A percentile compares a stretch with the other conserved stretches of the same genome.
phyloP scores from a whole-genome alignment of 2,329 filamentous ascomycete genomes.

The Alternaria viburni region DNA sequence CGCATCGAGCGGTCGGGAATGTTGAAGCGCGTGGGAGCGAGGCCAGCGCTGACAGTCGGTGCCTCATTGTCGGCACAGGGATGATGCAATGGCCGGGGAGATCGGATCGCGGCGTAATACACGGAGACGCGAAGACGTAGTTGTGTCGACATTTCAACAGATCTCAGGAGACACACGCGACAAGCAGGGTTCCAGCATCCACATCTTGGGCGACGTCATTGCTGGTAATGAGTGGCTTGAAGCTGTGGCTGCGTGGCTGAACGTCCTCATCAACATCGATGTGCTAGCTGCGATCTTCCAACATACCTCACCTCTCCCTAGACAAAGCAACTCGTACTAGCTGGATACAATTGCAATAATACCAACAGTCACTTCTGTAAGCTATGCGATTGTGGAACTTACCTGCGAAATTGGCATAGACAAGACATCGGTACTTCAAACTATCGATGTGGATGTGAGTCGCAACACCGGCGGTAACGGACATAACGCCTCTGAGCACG shows the following conservation, averaged over 20 bases:
- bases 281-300: neutral
- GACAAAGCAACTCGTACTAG: neutral
- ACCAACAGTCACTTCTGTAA: neutral
- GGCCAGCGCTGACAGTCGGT: constrained; percentile 34
- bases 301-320: neutral
- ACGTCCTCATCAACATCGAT: neutral
- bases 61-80: constrained; percentile 34
- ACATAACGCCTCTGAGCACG: neutral
- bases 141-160: neutral
- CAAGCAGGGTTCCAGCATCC: constrained; percentile 7
- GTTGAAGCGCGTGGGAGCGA: constrained; percentile 25
- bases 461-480: neutral
- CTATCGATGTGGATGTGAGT: neutral
- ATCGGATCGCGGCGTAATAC: neutral
- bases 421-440: neutral
- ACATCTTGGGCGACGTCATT: constrained; percentile 11
- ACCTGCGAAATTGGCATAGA: neutral
- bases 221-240: constrained; percentile 8
- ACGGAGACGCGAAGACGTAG: constrained; percentile 1
- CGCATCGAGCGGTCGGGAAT: constrained; percentile 18
- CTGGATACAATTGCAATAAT: fast-evolving
- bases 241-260: constrained; percentile 10
- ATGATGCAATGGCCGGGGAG: neutral
- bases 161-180: constrained; percentile 5
- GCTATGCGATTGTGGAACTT: neutral